These are phyloP conservation scores for Exophiala sp. DNA, from an alignment of 2,329 filamentous ascomycete genomes.

Conservation along the genomic window DNA sequence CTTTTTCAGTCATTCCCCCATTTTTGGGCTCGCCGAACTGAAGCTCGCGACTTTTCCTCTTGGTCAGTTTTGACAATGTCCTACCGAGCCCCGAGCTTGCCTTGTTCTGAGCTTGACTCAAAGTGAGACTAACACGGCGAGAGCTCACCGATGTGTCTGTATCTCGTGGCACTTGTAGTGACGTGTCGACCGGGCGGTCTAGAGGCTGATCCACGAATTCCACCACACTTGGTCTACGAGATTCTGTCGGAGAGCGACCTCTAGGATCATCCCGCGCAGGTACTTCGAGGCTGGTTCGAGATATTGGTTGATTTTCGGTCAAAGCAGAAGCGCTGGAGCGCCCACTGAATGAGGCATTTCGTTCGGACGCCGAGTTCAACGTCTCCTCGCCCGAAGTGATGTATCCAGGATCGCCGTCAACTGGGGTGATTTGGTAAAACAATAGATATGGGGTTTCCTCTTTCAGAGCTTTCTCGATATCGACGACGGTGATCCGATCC, in stretches of 20 bases:
- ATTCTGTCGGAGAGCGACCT: conserved; percentile 20
- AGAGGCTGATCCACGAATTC: conserved; percentile 30
- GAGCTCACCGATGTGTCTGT: conserved; percentile 7
- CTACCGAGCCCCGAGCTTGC: conserved; percentile 25
- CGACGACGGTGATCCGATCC: conserved; percentile 69
- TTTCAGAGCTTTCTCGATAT: conserved; percentile 72
- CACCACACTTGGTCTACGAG: conserved; percentile 31
- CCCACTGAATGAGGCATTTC: conserved; percentile 19
- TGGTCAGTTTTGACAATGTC: conserved; percentile 16
- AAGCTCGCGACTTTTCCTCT: conserved; percentile 20
- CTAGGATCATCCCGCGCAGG: conserved; percentile 31
- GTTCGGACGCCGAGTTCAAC: conserved; percentile 27
- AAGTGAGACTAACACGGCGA: conserved; percentile 3
- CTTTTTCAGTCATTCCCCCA: background rate
- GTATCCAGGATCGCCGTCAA: conserved; percentile 60
- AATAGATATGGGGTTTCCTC: conserved; percentile 91
- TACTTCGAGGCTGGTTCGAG: conserved; percentile 40
- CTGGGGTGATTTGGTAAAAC: conserved; percentile 91
- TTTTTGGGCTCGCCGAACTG: conserved; percentile 3
- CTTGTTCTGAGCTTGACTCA: conserved; percentile 13
- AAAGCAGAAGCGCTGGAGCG: conserved; percentile 11
- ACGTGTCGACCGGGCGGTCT: conserved; percentile 7
- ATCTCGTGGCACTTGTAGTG: conserved; percentile 11
- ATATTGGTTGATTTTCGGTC: conserved; percentile 18
- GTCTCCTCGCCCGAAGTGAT: conserved; percentile 36